Base-by-base conservation (phyloP, 1,284 basidiomycete genomes). In the Thelephora terrestris region DNA sequence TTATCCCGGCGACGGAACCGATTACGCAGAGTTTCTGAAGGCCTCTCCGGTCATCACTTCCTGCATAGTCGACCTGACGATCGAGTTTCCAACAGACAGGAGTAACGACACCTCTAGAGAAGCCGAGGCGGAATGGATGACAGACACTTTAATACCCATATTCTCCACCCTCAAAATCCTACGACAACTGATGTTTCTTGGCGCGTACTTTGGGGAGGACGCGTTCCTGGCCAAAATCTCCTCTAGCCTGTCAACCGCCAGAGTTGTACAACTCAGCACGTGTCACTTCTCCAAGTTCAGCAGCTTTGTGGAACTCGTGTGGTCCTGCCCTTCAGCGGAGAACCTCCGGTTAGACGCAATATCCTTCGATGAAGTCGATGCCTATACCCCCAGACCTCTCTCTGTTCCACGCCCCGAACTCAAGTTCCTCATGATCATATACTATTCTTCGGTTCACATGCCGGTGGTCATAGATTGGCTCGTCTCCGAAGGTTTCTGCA, bases 281-380 rank as follows among this genome's bases (percentile, higher is more conserved):
- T 64, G 63, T 51, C 56, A 56, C 25, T 62, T 64, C 49, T 29
- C 53, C 18, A 50, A 57, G 20, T 59, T 63, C 50, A 54, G 52
- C 18, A 55, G 57, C 45, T 53, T 63, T 52, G 54, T 56, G 47
- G 52, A 56, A 36, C 54, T 64, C 49, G 48, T 59, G 34, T 50
- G 49, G 47, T 52, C 57, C n/a, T 62, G 60, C 49, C 61, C 61
- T 5, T 20, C 38, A 18, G 56, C 63, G 46, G 35, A 52, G 23
- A 39, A 23, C 23, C 58, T 61, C 42, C 45, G 54, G 17, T 29
- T 63, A 32, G 50, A 55, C 43, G 57, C 57, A 10, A 53, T 62
- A 17, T 58, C 55, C n/a, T 64, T 60, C 58, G 47, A 43, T 10
- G 35, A 29, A 17, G 38, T 5, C 36, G 12, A n/a, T 21, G 18